Base-by-base conservation (phyloP, 495 filamentous ascomycete species). In the Filosporella fistucella region DNA sequence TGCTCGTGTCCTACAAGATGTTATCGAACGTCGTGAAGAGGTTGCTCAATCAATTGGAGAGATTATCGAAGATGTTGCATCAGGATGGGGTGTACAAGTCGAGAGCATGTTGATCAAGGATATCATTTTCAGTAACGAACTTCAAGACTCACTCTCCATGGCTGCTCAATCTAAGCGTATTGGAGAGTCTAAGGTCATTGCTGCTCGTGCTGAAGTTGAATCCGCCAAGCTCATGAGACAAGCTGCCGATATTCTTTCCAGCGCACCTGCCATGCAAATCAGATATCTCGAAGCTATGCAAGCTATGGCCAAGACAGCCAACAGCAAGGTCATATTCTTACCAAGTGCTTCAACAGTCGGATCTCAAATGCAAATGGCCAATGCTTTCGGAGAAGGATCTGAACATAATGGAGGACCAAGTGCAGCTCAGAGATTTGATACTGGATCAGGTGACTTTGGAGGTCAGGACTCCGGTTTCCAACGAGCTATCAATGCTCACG, bases 71-170 rank as follows among this genome's bases (percentile, higher is more conserved):
- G 90, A 95, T 52, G 91, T 95, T 4, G 93, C 93, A 14, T 68
- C 78, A 21, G 90, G 88, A 51, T 99, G 93, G 93, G 93, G 93
- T 67, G 90, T 95, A 17, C 78, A 87, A 61, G 93, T 99, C 47
- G 94, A 97, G 75, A 88, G 82, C 59, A 99, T 99, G 94, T 80
- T 99, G 47, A 89, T 99, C 77, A 99, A 99, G 69, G 93, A 99
- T 67, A 95, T 99, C 64, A 88, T 96, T 64, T 99, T 99, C 82
- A 86, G 80, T 75, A 78, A 84, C 60, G 93, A 97, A 49, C 80
- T 99, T 24, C 93, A 99, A 66, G 93, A 96, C 50, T 93, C 87
- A n/a, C 78, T 99, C 46, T 93, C 87, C 62, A 99, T 99, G 93
- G 93, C 93, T n/a, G 93, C 93, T n/a, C 90, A 98, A 75, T 85